phyloP scores from a whole-genome alignment of 257 asterid species.

The Solanum etuberosum region DNA sequence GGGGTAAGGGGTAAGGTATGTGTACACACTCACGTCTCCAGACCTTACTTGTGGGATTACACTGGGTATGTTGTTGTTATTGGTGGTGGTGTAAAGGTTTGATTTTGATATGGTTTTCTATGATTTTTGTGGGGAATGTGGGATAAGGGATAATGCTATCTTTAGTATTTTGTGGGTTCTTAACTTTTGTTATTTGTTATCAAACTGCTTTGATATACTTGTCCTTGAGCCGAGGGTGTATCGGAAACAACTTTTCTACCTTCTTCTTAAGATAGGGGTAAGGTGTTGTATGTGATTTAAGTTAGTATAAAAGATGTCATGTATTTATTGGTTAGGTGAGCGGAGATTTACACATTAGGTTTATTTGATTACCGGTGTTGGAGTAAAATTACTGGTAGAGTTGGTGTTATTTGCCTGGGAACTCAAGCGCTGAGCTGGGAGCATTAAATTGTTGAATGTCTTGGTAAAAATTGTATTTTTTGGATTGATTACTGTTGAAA shows the following conservation, averaged over 20 bases:
- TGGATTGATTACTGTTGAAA: not conserved
- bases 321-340: not conserved
- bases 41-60: not conserved
- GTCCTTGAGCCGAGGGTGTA: not conserved
- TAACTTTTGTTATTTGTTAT: too few relatives aligned
- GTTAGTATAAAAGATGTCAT: not conserved
- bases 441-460: not conserved
- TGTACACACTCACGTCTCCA: not conserved
- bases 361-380: not conserved
- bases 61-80: not conserved
- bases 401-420: not conserved
- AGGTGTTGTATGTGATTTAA: not conserved
- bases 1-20: not conserved
- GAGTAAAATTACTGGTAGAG: not conserved
- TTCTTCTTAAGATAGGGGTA: not conserved
- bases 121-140: not conserved
- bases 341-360: not conserved
- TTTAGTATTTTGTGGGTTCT: not conserved
- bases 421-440: not conserved
- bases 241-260: not conserved
- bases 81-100: not conserved
- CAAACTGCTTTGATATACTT: not conserved
- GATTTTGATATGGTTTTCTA: not conserved
- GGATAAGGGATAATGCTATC: not conserved
- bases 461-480: not conserved